Conservation (phyloP, 257 asterid genomes). For the Penstemon eatonii region DNA sequence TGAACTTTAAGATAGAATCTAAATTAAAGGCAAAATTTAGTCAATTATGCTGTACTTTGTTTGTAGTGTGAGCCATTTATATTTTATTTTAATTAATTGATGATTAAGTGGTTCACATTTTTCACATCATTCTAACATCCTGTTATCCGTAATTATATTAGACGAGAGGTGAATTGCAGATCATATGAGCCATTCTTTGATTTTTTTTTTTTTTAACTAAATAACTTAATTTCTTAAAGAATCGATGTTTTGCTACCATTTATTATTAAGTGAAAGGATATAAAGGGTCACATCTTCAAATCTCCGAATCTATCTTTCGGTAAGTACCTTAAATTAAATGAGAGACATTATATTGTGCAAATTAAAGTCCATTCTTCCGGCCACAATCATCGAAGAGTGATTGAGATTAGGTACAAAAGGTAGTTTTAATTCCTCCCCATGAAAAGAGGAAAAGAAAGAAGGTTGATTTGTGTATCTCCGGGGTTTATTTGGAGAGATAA, state of each 20-base stretch:
- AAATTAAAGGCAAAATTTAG: not conserved
- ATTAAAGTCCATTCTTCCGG: slow-evolving; percentile 31
- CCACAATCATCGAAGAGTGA: slow-evolving; percentile 32
- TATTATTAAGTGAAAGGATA: not conserved
- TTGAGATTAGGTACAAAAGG: slow-evolving; percentile 38
- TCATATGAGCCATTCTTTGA: no score
- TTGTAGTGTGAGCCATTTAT: no score
- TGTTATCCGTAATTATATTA: no score
- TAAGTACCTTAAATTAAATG: slow-evolving; percentile 4
- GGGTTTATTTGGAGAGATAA: slow-evolving; percentile 34
- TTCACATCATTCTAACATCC: no score
- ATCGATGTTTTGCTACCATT: not conserved
- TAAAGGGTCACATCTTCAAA: slow-evolving; percentile 14
- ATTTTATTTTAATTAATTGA: no score
- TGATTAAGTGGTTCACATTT: no score
- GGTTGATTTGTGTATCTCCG: slow-evolving; percentile 26
- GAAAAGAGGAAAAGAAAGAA: not conserved
- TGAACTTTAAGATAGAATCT: not conserved
- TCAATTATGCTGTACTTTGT: no score
- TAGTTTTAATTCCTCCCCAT: not conserved
- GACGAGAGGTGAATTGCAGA: no score
- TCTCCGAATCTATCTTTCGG: not conserved
- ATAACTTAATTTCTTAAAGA: not conserved
- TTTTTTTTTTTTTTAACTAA: not conserved
- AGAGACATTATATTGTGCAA: slow-evolving; percentile 1